Evolutionary conservation across 768 basidiomycete species (phyloP).

Genomic region (Cyclocybe aegerita): DNA sequence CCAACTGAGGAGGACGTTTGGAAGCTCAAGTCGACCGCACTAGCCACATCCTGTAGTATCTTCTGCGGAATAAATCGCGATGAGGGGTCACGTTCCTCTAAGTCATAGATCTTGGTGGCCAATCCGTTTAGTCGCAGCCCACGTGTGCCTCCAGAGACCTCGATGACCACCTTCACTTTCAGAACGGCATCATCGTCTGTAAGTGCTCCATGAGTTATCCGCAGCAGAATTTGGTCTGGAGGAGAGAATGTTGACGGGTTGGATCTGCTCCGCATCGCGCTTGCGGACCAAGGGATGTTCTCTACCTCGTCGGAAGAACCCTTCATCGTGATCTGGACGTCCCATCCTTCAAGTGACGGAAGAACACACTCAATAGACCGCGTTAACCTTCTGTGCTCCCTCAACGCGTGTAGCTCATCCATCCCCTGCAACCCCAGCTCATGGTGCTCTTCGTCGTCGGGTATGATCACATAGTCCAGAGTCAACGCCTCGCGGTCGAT

Average conservation of each 20-base stretch:
- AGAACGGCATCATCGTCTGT: slow-evolving; percentile 75
- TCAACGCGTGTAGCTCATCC: slow-evolving; percentile 62
- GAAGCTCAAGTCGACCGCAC: slow-evolving; percentile 67
- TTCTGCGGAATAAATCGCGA: slow-evolving; percentile 58
- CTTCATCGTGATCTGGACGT: slow-evolving; percentile 74
- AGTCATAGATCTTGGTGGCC: slow-evolving; percentile 61
- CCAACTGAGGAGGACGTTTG: slow-evolving; percentile 61
- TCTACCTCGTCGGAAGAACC: slow-evolving; percentile 74
- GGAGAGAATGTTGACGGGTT: slow-evolving; percentile 30
- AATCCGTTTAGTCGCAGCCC: slow-evolving; percentile 88
- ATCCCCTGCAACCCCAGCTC: slow-evolving; percentile 42
- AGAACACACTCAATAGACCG: slow-evolving; percentile 82
- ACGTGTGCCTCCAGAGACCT: slow-evolving; percentile 73
- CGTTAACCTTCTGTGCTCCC: slow-evolving; percentile 68
- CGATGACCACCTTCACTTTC: slow-evolving; percentile 78
- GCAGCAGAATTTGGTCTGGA: slow-evolving; percentile 56
- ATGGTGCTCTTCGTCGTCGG: slow-evolving; percentile 61
- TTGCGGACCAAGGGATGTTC: slow-evolving; percentile 70
- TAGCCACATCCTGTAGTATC: slow-evolving; percentile 73
- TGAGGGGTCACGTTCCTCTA: slow-evolving; percentile 68
- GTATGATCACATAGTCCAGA: slow-evolving; percentile 81
- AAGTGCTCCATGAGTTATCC: slow-evolving; percentile 70
- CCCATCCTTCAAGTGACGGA: slow-evolving; percentile 80
- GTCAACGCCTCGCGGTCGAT: slow-evolving; percentile 80
- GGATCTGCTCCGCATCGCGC: slow-evolving; percentile 50